phyloP scores from a whole-genome alignment of 805 yeast species.

The Nakazawaea holstii region DNA sequence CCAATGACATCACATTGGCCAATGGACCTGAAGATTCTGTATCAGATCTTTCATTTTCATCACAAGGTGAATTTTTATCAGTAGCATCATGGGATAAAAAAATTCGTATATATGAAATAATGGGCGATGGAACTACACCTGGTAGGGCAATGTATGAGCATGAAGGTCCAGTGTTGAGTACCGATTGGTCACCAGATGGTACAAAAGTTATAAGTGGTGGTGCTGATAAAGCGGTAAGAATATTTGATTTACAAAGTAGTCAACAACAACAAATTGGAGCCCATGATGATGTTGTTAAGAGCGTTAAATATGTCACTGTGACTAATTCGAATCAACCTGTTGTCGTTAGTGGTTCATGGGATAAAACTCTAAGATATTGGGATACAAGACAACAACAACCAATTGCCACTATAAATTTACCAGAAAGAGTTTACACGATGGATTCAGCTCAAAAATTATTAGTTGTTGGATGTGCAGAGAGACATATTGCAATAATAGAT shows the following conservation, averaged over 20 bases:
- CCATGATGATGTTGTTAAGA: slow-evolving; percentile 76
- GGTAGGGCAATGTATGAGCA: slow-evolving; percentile 90
- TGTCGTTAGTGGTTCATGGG: slow-evolving; percentile 94
- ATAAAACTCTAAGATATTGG: slow-evolving; percentile 92
- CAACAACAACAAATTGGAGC: slow-evolving; percentile 81
- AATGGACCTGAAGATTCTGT: slow-evolving; percentile 92
- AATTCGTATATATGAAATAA: slow-evolving; percentile 86
- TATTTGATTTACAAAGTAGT: slow-evolving; percentile 78
- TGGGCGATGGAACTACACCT: slow-evolving; percentile 67
- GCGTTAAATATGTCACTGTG: slow-evolving; percentile 73
- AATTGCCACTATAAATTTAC: slow-evolving; percentile 72
- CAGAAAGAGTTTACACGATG: slow-evolving; percentile 90
- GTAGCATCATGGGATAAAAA: slow-evolving; percentile 94
- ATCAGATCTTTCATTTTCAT: slow-evolving; percentile 78
- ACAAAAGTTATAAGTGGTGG: slow-evolving; percentile 85
- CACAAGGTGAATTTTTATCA: slow-evolving; percentile 75
- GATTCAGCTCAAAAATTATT: slow-evolving; percentile 74
- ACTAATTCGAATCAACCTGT: slow-evolving; percentile 81
- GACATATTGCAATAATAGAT: slow-evolving; percentile 73
- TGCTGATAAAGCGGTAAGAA: slow-evolving; percentile 79
- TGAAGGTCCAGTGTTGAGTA: slow-evolving; percentile 77
- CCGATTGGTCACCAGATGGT: slow-evolving; percentile 85
- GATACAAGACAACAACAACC: slow-evolving; percentile 84
- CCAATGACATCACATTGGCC: slow-evolving; percentile 63
- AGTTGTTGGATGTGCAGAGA: slow-evolving; percentile 92